Conservation (phyloP, 495 filamentous ascomycete species). For the Coniosporium apollinis region DNA sequence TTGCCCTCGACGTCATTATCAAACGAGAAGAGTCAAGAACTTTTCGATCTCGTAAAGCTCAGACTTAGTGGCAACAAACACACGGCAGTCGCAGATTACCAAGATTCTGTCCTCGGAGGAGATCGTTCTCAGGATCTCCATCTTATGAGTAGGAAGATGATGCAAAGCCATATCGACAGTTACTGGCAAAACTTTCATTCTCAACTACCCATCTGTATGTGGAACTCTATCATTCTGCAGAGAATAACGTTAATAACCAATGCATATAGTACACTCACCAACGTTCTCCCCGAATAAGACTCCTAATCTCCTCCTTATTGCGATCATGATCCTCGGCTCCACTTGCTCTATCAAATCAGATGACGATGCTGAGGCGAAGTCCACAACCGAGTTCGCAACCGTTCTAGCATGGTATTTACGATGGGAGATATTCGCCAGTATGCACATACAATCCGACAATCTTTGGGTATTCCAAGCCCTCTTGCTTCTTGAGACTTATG, state of each 20-base stretch:
- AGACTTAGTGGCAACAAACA: constrained; percentile 74
- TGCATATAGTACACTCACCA: constrained; percentile 82
- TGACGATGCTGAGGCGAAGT: constrained; percentile 51
- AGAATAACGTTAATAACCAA: too few relatives aligned
- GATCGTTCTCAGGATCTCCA: constrained; percentile 56
- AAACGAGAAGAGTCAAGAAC: constrained; percentile 67
- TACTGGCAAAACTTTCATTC: constrained; percentile 93
- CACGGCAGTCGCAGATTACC: constrained; percentile 54
- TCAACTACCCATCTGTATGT: constrained; percentile 85
- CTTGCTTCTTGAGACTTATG: constrained; percentile 77
- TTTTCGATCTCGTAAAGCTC: constrained; percentile 75
- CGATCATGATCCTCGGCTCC: constrained; percentile 88
- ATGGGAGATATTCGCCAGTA: constrained; percentile 84
- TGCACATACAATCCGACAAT: constrained; percentile 83
- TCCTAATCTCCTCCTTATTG: constrained; percentile 69
- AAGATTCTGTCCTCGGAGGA: constrained; percentile 65
- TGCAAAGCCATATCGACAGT: constrained; percentile 84
- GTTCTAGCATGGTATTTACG: constrained; percentile 83
- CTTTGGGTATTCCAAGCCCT: constrained; percentile 96
- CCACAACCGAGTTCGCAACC: constrained; percentile 60
- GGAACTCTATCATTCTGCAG: too few relatives aligned
- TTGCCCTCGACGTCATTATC: constrained; percentile 66
- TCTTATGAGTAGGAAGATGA: constrained; percentile 77
- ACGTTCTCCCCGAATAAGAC: constrained; percentile 82
- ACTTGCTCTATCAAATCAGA: constrained; percentile 71